These are phyloP conservation scores for Sugiyamaella pinicola DNA, from an alignment of 1,139 yeast genomes.

Conservation along the genomic window DNA sequence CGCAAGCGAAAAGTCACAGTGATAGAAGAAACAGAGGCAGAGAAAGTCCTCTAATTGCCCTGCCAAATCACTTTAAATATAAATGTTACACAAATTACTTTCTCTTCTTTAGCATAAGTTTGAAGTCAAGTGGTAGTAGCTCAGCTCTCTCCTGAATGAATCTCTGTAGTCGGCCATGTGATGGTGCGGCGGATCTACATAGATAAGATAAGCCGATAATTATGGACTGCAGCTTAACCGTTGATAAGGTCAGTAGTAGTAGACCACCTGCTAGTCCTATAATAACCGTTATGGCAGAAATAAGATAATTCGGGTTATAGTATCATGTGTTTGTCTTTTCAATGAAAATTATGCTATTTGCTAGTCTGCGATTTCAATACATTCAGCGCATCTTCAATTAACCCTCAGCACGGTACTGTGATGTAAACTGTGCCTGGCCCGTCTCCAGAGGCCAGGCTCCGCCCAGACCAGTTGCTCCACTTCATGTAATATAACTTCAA, in stretches of 20 bases:
- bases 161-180: conserved; percentile 6
- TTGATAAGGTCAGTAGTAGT: no score
- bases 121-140: not conserved
- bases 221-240: not conserved
- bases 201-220: conserved; percentile 6
- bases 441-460: no score
- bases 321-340: not conserved
- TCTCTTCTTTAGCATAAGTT: conserved; percentile 1
- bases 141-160: conserved; percentile 2
- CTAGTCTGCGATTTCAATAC: no score
- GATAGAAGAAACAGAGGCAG: not conserved
- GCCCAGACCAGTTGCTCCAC: no score
- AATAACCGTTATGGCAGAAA: not conserved
- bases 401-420: no score
- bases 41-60: not conserved
- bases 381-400: no score
- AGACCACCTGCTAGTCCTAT: not conserved
- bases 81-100: not conserved
- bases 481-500: no score
- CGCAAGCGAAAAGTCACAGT: not conserved
- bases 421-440: no score
- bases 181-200: conserved; percentile 12
- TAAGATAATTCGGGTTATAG: not conserved
- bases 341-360: no score
- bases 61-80: not conserved